Percentiles rank a stretch among this genome's conserved stretches.
Conservation (phyloP, 192 early-diverging fungal genomes). For the Thamnidium elegans region DNA sequence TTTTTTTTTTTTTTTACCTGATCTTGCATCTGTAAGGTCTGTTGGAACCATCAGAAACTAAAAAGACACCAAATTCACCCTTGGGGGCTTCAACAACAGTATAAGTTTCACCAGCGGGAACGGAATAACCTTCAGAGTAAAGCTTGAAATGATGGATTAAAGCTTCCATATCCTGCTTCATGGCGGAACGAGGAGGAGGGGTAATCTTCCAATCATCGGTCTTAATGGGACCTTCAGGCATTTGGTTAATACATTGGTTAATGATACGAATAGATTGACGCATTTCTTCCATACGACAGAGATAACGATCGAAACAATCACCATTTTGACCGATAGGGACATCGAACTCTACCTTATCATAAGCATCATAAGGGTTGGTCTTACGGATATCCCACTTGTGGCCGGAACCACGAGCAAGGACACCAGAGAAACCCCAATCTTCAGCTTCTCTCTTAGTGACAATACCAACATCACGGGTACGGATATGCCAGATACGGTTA, state of each 20-base stretch:
- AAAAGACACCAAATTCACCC: conserved; percentile 96
- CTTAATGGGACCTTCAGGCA: conserved; percentile 90
- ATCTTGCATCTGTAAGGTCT: conserved; percentile 98
- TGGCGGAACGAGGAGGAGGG: conserved; percentile 85
- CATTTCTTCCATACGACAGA: conserved; percentile 99
- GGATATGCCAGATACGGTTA: conserved; percentile 94
- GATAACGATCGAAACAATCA: conserved; percentile 94
- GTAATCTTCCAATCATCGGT: conserved; percentile 97
- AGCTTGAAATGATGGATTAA: conserved; percentile 99
- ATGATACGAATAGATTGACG: conserved; percentile 95
- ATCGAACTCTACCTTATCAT: conserved; percentile 94
- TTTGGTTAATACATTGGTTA: conserved; percentile 92
- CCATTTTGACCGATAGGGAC: conserved; percentile 93
- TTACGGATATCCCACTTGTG: conserved; percentile 95
- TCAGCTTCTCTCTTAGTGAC: conserved; percentile 87
- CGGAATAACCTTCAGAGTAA: conserved; percentile 97
- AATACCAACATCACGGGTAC: conserved; percentile 83
- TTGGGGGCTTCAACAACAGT: conserved; percentile 97
- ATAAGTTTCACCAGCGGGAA: conserved; percentile 97
- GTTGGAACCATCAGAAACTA: conserved; percentile 92
- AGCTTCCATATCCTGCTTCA: conserved; percentile 99
- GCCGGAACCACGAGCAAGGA: conserved; percentile 93
- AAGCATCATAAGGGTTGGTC: conserved; percentile 91
- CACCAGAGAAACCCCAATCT: conserved; percentile 91
- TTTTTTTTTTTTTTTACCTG: conserved; percentile 34